phyloP scores from a whole-genome alignment of 345 rosid species.

The Gossypium herbaceum region DNA sequence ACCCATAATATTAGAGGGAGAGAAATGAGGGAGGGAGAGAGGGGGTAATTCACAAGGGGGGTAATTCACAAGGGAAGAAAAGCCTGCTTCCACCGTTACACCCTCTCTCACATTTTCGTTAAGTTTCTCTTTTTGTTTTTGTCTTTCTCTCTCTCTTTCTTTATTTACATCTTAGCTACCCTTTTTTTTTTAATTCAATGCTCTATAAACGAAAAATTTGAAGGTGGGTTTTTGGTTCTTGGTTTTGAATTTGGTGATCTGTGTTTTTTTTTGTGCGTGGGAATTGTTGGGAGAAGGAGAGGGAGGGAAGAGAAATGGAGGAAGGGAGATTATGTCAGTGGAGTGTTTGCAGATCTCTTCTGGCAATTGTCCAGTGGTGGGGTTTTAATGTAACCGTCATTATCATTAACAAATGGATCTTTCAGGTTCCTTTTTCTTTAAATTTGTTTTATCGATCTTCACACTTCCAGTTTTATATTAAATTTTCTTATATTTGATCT shows the following conservation, averaged over 20 bases:
- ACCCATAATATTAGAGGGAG: conserved; percentile 14
- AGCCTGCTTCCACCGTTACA: conserved; percentile 45
- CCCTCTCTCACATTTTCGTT: conserved; percentile 29
- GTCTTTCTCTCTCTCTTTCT: conserved; percentile 4
- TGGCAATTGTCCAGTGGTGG: conserved; percentile 98
- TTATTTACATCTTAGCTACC: conserved; percentile 8
- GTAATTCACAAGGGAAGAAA: conserved; percentile 37
- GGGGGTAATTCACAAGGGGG: conserved; percentile 37
- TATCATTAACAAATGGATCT: conserved; percentile 99
- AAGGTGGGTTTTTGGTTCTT: background rate
- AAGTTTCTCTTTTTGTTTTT: conserved; percentile 27
- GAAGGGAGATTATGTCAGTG: conserved; percentile 55
- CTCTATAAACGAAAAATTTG: conserved; percentile 9
- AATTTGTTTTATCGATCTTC: conserved; percentile 3
- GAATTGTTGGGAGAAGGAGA: background rate
- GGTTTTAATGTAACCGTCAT: conserved; percentile 90
- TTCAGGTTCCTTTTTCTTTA: conserved; percentile 57
- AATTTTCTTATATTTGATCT: conserved; percentile 12
- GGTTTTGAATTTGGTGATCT: conserved; percentile 21
- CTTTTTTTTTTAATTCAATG: conserved; percentile 10
- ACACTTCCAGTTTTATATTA: background rate
- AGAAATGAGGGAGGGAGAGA: conserved; percentile 10
- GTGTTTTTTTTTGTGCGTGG: background rate
- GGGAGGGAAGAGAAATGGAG: conserved; percentile 50
- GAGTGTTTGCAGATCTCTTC: conserved; percentile 82